phyloP scores from a whole-genome alignment of 2,329 filamentous ascomycete species.

The Mycosphaerella arachidis region DNA sequence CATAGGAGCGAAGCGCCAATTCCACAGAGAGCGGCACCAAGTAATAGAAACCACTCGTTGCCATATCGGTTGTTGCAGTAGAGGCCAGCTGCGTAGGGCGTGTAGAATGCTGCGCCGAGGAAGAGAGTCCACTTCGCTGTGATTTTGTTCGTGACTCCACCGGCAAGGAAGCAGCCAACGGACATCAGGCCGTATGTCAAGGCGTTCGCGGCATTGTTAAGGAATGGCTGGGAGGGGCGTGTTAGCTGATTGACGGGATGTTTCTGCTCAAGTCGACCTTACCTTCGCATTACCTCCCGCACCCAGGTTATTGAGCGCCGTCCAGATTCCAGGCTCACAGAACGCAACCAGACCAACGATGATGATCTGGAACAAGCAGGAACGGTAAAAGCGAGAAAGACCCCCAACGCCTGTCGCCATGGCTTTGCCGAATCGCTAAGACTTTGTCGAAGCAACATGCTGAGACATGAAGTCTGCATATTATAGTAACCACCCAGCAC shows the following conservation, averaged over 20 bases:
- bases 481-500: no score
- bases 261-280: not conserved
- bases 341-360: constrained; percentile 19
- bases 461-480: not conserved
- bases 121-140: constrained; percentile 45
- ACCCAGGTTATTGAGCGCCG: constrained; percentile 18
- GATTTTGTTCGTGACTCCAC: constrained; percentile 46
- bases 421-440: not conserved
- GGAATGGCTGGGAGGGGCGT: constrained; percentile 11
- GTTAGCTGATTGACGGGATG: not conserved
- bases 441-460: not conserved
- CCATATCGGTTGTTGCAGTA: constrained; percentile 50
- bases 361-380: constrained; percentile 15
- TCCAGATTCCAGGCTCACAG: constrained; percentile 21
- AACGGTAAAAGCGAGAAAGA: constrained; percentile 9
- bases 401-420: not conserved
- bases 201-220: constrained; percentile 52
- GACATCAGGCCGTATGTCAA: constrained; percentile 47
- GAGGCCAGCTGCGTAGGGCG: constrained; percentile 45
- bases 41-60: constrained; percentile 49
- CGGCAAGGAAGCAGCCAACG: constrained; percentile 46
- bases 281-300: constrained; percentile 26
- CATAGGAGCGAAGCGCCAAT: constrained; percentile 49
- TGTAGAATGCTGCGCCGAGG: constrained; percentile 47
- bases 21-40: constrained; percentile 48